Evolutionary conservation across 495 filamentous ascomycete species (phyloP).

Genomic region (Xylaria curta): DNA sequence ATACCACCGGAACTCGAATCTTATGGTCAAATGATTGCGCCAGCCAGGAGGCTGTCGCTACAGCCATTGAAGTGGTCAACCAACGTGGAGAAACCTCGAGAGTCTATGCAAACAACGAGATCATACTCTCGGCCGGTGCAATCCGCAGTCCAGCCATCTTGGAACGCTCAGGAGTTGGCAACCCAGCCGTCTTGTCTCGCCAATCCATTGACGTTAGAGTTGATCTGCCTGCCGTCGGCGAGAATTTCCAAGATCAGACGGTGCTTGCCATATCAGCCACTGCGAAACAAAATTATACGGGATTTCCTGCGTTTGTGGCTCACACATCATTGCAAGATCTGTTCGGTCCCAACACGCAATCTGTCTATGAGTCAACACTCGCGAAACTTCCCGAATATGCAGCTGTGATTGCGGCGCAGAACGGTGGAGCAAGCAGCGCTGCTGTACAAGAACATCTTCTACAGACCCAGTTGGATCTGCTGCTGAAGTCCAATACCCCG

Average conservation of each 20-base stretch:
- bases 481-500: conserved; percentile 19
- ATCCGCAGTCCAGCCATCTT: conserved; percentile 59
- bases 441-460: conserved; percentile 20
- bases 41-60: conserved; percentile 13
- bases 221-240: conserved; percentile 57
- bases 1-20: conserved; percentile 36
- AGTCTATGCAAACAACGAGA: conserved; percentile 53
- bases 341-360: conserved; percentile 12
- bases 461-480: conserved; percentile 17
- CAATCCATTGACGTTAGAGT: conserved; percentile 47
- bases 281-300: conserved; percentile 15
- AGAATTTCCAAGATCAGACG: conserved; percentile 58
- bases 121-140: conserved; percentile 62
- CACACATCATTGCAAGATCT: conserved; percentile 18
- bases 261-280: conserved; percentile 8
- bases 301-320: conserved; percentile 17
- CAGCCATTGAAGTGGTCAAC: conserved; percentile 10
- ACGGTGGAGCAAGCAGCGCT: conserved; percentile 17
- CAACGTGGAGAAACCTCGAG: conserved; percentile 24
- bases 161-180: conserved; percentile 64
- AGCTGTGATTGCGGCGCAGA: conserved; percentile 20
- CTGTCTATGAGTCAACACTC: conserved; percentile 12
- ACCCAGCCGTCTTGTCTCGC: conserved; percentile 41
- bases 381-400: conserved; percentile 20
- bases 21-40: conserved; percentile 28